Base-by-base conservation (phyloP, 2,329 filamentous ascomycete species). In the Neopestalotiopsis rosae region DNA sequence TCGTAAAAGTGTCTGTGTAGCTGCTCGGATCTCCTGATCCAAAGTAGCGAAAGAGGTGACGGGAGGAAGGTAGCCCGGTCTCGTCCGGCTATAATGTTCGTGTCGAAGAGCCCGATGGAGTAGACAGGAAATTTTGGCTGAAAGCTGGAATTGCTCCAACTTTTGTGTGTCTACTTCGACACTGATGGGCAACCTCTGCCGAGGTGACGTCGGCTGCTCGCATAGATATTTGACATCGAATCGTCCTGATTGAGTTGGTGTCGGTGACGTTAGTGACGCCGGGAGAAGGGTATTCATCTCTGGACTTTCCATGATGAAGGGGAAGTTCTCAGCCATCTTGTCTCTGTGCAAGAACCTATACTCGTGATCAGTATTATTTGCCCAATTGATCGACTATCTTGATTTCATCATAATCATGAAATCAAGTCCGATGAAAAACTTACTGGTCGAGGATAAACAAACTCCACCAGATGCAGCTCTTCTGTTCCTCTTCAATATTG, bases 391-490 rank as follows among this genome's bases (percentile, higher is more conserved):
- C 9, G 14, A 7, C 13, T 42, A 52, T 14, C 17, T 20, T 13
- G 5, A n/a, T 24, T 28, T 5, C 20, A 28, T 14, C 24, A 12
- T 17, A 12, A 12, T 59, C 17, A 12, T n/a, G 59, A 17, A 34
- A 20, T 12, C 28, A 40, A 34, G 28, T 12, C 4, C 40, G 5
- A 17, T 30, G 67, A 40, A 34, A 28, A 45, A 76, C 80, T 76
- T 72, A 82, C 81, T 83, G 81, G 69, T 84, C 82, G 38, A 84
- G 74, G 20, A 84, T 81, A 69, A 84, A 81, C 57, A 84, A 74
- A 2, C 78, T 79, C 82, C 82, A 84, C 77, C 83, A 84, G 38
- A 84, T 72, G 57, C 80, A 78, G 61, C 81, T 77, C 5, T 76
- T 77, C 70, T 83, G 81, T 69, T 84, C 80, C 24, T 82, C 80